Base-by-base conservation (phyloP, 2,329 filamentous ascomycete species). In the Clarireedia hainanense region DNA sequence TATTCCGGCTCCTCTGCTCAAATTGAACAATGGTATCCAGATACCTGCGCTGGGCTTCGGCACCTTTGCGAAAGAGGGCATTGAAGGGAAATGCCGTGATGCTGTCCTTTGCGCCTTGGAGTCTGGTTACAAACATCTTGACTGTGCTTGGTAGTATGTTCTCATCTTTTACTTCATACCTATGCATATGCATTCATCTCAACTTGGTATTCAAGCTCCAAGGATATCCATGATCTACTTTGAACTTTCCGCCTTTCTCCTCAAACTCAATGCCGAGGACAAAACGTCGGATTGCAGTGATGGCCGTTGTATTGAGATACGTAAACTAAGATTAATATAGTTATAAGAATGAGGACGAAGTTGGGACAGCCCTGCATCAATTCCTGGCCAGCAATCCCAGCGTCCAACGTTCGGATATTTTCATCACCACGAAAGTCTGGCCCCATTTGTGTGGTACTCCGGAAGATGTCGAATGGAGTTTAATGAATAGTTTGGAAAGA, bases 261-360 rank as follows among this genome's bases (percentile, higher is more conserved):
- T 20, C 12, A 20, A 17, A 43, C 10, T 23, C 23, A 43, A 12
- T 7, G 40, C 42, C n/a, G 3, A 10, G 15, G n/a, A 47, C 43
- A 14, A 47, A 47, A 26, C 9, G 14, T 24, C 23, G 24, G 12
- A n/a, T 15, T 15, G 23, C 10, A 7, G 15, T 47, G 7, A 14
- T 12, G 10, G 10, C 15, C 15, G 26, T 27, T 15, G 15, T 4
- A 30, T 14, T 47, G 14, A n/a, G 14, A 47, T 24, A 12, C 17
- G 43, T 15, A 34, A 24, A 39, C 37, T 48, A 64, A 47, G 24
- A 34, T 14, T 24, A 36, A 14, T 2, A n/a, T 40, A 59, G 63
- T 73, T 90, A 90, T 72, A 81, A 77, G 64, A 91, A 95, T 70
- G 90, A 95, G 72, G 79, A 85, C 46, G 88, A 92, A 70, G 89